These are phyloP conservation scores for Phytophthora sp. DNA, from an alignment of 352 stramenopile genomes.

Conservation along the genomic window DNA sequence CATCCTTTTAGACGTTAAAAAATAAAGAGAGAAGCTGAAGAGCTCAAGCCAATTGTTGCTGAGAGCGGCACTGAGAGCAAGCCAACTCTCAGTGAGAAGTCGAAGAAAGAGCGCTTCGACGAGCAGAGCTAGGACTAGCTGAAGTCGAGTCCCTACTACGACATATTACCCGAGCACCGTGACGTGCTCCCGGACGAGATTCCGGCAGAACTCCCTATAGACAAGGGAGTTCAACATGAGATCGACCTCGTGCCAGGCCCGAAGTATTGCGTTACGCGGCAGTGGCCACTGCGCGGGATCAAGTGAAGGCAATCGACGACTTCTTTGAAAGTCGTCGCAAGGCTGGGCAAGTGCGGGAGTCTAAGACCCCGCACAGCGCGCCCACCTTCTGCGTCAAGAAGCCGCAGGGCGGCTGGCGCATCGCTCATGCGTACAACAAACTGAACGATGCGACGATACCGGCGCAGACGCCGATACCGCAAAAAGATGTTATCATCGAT, in stretches of 20 bases:
- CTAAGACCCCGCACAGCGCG: background rate
- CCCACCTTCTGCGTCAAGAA: conserved; percentile 1
- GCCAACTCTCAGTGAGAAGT: no score
- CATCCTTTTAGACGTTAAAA: no score
- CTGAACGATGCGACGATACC: conserved; percentile 3
- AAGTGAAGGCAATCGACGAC: background rate
- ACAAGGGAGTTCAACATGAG: background rate
- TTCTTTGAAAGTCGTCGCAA: background rate
- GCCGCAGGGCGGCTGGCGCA: background rate
- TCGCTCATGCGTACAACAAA: conserved; percentile 3
- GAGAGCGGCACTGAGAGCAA: no score
- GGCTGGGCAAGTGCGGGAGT: no score
- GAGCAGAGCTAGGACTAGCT: no score
- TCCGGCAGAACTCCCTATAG: background rate
- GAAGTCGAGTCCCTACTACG: no score
- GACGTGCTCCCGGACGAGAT: background rate
- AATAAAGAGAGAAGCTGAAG: no score
- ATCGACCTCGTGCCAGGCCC: no score
- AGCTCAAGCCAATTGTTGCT: no score
- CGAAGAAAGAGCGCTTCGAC: no score
- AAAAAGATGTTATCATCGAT: conserved; percentile 1
- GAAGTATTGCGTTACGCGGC: no score
- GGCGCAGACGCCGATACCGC: background rate
- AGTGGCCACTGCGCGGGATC: background rate
- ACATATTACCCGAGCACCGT: background rate